Base-by-base conservation (phyloP, 495 filamentous ascomycete species). In the Letharia lupina region DNA sequence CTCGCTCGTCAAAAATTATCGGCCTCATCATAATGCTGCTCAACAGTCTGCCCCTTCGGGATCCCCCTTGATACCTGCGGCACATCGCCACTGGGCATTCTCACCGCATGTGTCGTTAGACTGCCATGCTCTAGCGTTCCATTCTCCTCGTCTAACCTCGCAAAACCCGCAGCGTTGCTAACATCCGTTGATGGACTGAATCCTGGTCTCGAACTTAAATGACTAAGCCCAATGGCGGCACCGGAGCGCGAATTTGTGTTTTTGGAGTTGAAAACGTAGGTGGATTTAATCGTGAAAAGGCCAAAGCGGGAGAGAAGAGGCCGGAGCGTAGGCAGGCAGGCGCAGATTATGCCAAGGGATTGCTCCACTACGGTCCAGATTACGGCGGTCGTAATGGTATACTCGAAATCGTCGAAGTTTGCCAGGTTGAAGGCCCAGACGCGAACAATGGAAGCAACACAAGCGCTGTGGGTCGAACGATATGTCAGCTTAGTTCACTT, bases 311-410 rank as follows among this genome's bases (percentile, higher is more conserved):
- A 75, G 64, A 86, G 74, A 1, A 87, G 71, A 15, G 84, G 83
- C 1, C 83, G 77, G 11, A 85, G 75, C 12, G 81, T 84, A 6
- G 84, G 82, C 2, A 87, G 77, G 69, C 82, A 86, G 35, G 80
- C 79, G 65, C 83, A 86, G 60, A 80, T 80, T 12, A 87, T 77
- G 6, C 82, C 84, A 16, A 83, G 79, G 63, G 78, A 80, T 5
- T 84, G 77, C 72, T 88, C 84, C 59, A 83, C 76, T 47, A 82
- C 79, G 23, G 82, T 83, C 85, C 85, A 88, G 42, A 81, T 78
- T 0, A 81, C 81, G 1, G 79, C 77, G 61, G 82, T 77, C 57
- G 83, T 82, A 64, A 78, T 72, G 5, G 75, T 79, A 59, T 85
- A 80, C 0, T 67, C 82, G 45, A 72, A 80, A 72, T 76, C 78